Conservation (phyloP, 345 rosid species). For the Arabis alpina region DNA sequence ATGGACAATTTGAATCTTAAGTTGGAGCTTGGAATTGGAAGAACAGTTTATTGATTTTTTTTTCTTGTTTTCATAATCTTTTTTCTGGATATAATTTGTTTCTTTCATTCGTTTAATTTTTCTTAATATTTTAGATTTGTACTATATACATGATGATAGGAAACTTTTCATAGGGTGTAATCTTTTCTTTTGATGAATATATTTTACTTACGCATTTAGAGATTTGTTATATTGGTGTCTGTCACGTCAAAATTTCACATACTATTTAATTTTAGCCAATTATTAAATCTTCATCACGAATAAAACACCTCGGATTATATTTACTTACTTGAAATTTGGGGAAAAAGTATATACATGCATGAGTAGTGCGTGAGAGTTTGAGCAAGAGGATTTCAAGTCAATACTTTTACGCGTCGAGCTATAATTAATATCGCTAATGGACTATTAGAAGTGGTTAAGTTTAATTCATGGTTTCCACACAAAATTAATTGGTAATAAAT, state of each 20-base stretch:
- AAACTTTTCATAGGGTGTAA: constrained; percentile 26
- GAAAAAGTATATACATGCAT: no score
- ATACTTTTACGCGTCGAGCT: no score
- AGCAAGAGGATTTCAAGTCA: no score
- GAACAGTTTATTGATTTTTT: constrained; percentile 40
- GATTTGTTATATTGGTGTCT: not conserved
- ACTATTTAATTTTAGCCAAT: not conserved
- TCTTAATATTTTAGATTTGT: no score
- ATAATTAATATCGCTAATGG: no score
- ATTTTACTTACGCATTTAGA: constrained; percentile 17
- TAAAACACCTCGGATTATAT: not conserved
- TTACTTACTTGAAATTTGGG: not conserved
- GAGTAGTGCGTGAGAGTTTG: no score
- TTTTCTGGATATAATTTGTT: constrained; percentile 24
- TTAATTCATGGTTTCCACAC: no score
- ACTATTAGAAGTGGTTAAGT: no score
- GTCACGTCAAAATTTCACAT: no score
- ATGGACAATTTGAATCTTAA: constrained; percentile 40
- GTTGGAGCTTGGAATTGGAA: constrained; percentile 49
- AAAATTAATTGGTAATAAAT: no score
- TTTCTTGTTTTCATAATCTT: not conserved
- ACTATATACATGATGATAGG: no score
- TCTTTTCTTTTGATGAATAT: not conserved
- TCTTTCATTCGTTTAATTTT: constrained; percentile 32
- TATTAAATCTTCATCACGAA: not conserved